Base-by-base conservation (phyloP, 805 yeast genomes). In the Priceomyces medius region DNA sequence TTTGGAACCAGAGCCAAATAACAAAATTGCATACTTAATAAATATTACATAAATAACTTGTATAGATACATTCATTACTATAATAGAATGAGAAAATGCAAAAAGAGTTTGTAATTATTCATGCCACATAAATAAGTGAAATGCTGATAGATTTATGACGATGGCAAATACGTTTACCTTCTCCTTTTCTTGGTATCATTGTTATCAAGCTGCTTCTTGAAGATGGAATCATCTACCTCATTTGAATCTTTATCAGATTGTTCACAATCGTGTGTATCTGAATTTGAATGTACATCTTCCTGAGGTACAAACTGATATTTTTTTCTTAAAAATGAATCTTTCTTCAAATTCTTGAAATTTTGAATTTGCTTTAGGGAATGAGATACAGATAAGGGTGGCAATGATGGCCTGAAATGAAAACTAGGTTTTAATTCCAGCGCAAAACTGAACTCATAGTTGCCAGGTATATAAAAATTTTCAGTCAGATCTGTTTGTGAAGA, bases 341-440 rank as follows among this genome's bases (percentile, higher is more conserved):
- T 44, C 42, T 47, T 48, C 44, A 33, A 38, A 42, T 27, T 43
- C 32, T 41, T 45, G n/a, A 38, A 37, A 29, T 31, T 46, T 38
- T 42, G 43, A 32, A 54, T 34, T 40, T 49, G 64, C 41, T 55
- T 58, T 20, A 40, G 43, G 20, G 50, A 42, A 47, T 65, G 68
- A n/a, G 56, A 58, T 7, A 70, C 67, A 2, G 73, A 66, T 27
- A 68, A 50, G 8, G 74, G 70, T 4, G 74, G 65, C 35, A 63
- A 55, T 18, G 70, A 55, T 12, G 70, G 60, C 23, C 51, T 55
- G 41, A 70, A 68, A 4, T 59, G 59, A 31, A 55, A 44, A 16
- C 49, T 53, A 0, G 67, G 54, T 21, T 50, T 47, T 17, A 66
- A 28, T 10, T 62, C 68, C 39, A 50, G 58, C 10, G 56, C 48